Evolutionary conservation across 2,329 filamentous ascomycete species (phyloP).

Genomic region (Amphichorda felina): DNA sequence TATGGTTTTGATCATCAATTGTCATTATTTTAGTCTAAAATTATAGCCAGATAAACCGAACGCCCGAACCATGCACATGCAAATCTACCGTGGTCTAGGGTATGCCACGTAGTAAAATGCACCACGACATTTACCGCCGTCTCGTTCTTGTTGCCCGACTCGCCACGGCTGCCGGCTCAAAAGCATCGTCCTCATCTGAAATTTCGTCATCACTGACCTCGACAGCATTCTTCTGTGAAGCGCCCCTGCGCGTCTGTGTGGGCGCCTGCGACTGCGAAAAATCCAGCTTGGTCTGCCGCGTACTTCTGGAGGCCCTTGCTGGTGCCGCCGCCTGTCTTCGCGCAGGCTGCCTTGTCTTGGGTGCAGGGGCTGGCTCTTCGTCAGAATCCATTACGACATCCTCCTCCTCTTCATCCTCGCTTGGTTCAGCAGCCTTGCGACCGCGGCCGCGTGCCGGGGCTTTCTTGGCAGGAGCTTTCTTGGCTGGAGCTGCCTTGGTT

Average conservation of each 20-base stretch:
- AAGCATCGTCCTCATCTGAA: slow-evolving; percentile 43
- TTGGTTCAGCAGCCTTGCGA: slow-evolving; percentile 18
- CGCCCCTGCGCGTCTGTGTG: slow-evolving; percentile 18
- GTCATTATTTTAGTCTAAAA: too few relatives aligned
- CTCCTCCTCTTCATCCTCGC: slow-evolving; percentile 31
- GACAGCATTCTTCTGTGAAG: slow-evolving; percentile 32
- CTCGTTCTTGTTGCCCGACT: slow-evolving; percentile 19
- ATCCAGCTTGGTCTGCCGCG: slow-evolving; percentile 20
- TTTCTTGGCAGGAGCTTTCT: slow-evolving; percentile 31
- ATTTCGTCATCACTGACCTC: slow-evolving; percentile 58
- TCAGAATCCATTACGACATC: slow-evolving; percentile 44
- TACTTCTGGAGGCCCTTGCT: slow-evolving; percentile 6
- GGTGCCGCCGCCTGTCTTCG: slow-evolving; percentile 7
- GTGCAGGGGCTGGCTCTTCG: slow-evolving; percentile 24
- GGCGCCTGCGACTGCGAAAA: slow-evolving; percentile 18
- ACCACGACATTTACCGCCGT: slow-evolving; percentile 4
- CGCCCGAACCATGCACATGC: too few relatives aligned
- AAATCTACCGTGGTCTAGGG: too few relatives aligned
- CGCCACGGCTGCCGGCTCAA: slow-evolving; percentile 37
- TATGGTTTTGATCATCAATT: too few relatives aligned
- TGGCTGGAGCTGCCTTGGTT: slow-evolving; percentile 23
- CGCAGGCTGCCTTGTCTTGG: slow-evolving; percentile 18
- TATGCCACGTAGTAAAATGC: too few relatives aligned
- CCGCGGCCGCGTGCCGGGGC: slow-evolving; percentile 27
- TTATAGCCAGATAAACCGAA: too few relatives aligned